Percentiles rank a stretch among this genome's conserved stretches.
Conservation (phyloP, 139 green algal genomes). For the Coelastrella sp. region DNA sequence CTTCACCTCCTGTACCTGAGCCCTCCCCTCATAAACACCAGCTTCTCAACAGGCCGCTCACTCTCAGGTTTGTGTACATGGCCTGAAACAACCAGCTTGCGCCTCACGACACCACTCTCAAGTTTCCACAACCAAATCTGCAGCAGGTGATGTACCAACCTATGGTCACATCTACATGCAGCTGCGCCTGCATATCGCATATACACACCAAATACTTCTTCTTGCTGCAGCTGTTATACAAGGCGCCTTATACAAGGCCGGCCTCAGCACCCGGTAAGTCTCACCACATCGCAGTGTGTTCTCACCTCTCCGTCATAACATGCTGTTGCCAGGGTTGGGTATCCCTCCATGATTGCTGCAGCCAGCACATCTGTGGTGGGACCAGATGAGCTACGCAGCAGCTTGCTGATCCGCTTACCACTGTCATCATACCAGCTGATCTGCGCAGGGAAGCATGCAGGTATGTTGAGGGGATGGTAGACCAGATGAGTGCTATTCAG, state of each 20-base stretch:
- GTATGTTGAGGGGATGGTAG: too few relatives aligned
- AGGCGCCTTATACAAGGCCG: background rate
- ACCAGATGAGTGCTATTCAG: too few relatives aligned
- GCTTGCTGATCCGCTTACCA: background rate
- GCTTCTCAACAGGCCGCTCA: conserved; percentile 23
- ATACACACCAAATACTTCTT: background rate
- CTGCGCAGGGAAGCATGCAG: background rate
- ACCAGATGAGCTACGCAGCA: conserved; percentile 1
- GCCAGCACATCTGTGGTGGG: conserved; percentile 16
- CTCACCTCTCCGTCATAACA: conserved; percentile 31
- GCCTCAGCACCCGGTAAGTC: background rate
- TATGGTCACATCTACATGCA: background rate
- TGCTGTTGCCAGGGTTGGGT: conserved; percentile 33
- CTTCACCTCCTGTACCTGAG: too few relatives aligned
- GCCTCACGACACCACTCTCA: conserved; percentile 20
- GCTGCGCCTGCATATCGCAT: too few relatives aligned
- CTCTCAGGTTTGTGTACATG: background rate
- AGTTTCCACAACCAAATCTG: conserved; percentile 40
- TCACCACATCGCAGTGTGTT: background rate
- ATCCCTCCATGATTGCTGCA: conserved; percentile 20
- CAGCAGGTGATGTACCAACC: background rate
- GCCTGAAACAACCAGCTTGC: conserved; percentile 17
- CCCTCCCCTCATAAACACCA: conserved; percentile 21
- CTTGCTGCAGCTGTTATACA: background rate
- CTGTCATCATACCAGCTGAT: conserved; percentile 35